Evolutionary conservation across 2,329 filamentous ascomycete species (phyloP).

Genomic region (Passalora sequoiae): DNA sequence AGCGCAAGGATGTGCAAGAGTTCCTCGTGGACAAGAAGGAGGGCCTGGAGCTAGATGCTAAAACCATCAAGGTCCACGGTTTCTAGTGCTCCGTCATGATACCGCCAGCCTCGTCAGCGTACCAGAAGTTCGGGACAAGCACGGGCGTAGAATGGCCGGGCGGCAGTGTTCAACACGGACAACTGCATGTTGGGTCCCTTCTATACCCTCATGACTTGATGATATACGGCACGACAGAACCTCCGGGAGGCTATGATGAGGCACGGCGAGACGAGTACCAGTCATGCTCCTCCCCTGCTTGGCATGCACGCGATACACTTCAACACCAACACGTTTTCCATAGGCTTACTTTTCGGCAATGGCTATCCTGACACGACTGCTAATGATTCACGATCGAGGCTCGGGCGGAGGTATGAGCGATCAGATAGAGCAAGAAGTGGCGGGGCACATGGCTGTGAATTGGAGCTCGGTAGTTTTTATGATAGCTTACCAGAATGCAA

Average conservation of each 20-base stretch:
- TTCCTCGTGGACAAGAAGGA: slow-evolving; percentile 96
- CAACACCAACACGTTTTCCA: background rate
- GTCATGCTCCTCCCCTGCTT: background rate
- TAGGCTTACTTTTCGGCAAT: slow-evolving; percentile 4
- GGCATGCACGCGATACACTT: slow-evolving; percentile 6
- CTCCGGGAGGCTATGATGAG: slow-evolving; percentile 8
- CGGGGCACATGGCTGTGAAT: background rate
- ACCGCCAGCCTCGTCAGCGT: slow-evolving; percentile 1
- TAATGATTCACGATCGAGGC: slow-evolving; percentile 3
- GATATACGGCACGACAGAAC: background rate
- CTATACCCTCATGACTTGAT: background rate
- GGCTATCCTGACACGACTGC: slow-evolving; percentile 1
- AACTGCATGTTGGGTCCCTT: slow-evolving; percentile 2
- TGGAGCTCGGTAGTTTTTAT: slow-evolving; percentile 3
- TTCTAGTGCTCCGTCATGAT: slow-evolving; percentile 24
- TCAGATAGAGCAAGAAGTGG: background rate
- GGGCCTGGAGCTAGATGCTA: slow-evolving; percentile 86
- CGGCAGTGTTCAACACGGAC: slow-evolving; percentile 3
- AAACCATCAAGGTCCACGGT: slow-evolving; percentile 82
- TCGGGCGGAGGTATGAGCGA: background rate
- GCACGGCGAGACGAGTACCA: slow-evolving; percentile 4
- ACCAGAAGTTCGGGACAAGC: slow-evolving; percentile 1
- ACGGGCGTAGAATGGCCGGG: slow-evolving; percentile 3
- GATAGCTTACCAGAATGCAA: slow-evolving; percentile 1
- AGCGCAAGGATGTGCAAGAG: slow-evolving; percentile 97